Conservation (phyloP, 108 stramenopile genomes). For the Discostella stelligeroides region DNA sequence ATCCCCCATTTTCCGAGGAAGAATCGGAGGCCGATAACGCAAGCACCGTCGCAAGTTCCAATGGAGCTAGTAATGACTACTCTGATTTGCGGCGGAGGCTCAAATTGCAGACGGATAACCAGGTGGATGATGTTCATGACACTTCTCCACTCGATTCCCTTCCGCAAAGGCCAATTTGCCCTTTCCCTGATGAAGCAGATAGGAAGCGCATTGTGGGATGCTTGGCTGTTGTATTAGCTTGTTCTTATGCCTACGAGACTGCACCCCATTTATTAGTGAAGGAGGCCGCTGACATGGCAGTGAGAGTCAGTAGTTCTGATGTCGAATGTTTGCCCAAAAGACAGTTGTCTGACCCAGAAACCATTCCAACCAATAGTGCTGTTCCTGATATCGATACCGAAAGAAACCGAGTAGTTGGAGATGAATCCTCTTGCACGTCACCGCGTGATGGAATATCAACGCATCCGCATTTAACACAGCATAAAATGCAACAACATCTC, state of each 20-base stretch:
- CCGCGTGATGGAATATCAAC: too few relatives aligned
- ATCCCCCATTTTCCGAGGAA: constrained; percentile 17
- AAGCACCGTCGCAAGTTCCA: constrained; percentile 27
- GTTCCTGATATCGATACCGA: neutral
- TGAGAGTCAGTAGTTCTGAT: neutral
- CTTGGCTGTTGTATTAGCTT: constrained; percentile 76
- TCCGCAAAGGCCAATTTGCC: constrained; percentile 27
- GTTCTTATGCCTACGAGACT: constrained; percentile 66
- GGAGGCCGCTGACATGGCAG: constrained; percentile 2
- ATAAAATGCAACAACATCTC: constrained; percentile 25
- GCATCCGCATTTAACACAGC: constrained; percentile 8
- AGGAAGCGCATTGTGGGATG: constrained; percentile 62
- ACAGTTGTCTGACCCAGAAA: neutral
- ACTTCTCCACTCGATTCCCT: constrained; percentile 24
- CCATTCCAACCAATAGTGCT: neutral
- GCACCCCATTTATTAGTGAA: constrained; percentile 43
- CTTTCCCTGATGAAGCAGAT: constrained; percentile 43
- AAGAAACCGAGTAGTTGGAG: constrained; percentile 2
- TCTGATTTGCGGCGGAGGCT: constrained; percentile 1
- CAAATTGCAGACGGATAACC: neutral
- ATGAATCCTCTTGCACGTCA: constrained; percentile 1
- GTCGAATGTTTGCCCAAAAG: neutral
- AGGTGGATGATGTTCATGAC: constrained; percentile 1
- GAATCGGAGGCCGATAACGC: constrained; percentile 25
- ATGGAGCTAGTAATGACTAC: constrained; percentile 19